phyloP scores from a whole-genome alignment of 441 rosid species.

The Arabidopsis hybrid region DNA sequence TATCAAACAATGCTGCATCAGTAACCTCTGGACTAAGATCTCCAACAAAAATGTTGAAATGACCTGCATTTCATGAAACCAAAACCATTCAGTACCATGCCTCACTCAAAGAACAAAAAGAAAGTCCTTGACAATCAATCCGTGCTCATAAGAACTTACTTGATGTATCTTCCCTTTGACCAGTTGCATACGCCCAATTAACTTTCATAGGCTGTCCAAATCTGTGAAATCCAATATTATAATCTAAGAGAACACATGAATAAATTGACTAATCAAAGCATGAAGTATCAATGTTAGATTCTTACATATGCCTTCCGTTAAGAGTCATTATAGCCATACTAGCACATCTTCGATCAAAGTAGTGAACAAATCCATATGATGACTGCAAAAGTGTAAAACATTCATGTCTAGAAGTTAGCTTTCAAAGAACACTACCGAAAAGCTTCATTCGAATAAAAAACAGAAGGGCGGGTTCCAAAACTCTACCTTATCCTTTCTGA shows the following conservation, averaged over 20 bases:
- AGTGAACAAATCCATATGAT: constrained; percentile 90
- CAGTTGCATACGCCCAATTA: constrained; percentile 91
- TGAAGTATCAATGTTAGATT: neutral
- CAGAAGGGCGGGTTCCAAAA: neutral
- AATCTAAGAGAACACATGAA: neutral
- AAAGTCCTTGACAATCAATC: neutral
- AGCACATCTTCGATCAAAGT: constrained; percentile 80
- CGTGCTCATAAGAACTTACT: constrained; percentile 45
- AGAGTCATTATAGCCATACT: constrained; percentile 74
- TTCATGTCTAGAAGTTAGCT: neutral
- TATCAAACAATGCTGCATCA: constrained; percentile 76
- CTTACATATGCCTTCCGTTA: constrained; percentile 88
- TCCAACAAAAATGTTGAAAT: constrained; percentile 86
- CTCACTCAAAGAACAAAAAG: neutral
- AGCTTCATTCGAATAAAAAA: neutral
- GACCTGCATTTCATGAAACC: constrained; percentile 52
- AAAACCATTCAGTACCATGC: neutral
- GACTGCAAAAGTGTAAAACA: constrained; percentile 56
- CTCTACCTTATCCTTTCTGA: constrained; percentile 93
- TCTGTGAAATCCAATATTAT: constrained; percentile 49
- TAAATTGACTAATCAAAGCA: neutral
- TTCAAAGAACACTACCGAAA: neutral
- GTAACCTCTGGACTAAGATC: constrained; percentile 96
- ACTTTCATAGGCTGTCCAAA: constrained; percentile 91
- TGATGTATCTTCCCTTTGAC: constrained; percentile 93